Evolutionary conservation across 2,329 filamentous ascomycete species (phyloP), one percentile per base, ranked within the genome.

Genomic region (Metarhizium album): DNA sequence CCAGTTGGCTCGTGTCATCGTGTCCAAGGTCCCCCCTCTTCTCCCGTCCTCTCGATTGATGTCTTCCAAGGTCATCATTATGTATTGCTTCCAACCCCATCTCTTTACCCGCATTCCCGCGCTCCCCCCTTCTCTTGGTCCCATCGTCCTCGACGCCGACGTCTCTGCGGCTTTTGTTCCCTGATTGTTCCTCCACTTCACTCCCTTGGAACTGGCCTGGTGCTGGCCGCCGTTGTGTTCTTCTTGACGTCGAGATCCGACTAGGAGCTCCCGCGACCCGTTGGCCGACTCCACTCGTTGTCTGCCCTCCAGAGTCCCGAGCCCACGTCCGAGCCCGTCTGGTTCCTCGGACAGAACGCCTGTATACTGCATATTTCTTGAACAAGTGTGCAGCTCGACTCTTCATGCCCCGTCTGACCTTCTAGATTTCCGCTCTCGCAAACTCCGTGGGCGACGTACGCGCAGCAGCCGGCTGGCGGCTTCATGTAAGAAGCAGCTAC

Each of bases 401-500:
- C 45, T 24, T 24, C 29, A 47, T 37, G 27, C n/a, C 16, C 18
- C 24, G 16, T 35, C 45, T 31, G 45, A 35, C 33, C 16, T 18
- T 24, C 16, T 23, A 42, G 29, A 24, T 47, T 23, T 24, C 27
- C n/a, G 22, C 33, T 18, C 13, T 20, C 4, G 33, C 46, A 4
- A 23, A 18, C 14, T 31, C 24, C 43, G 20, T 48, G 14, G 18
- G 40, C 42, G 42, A 38, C 20, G 18, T 43, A 40, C 37, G 40
- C 40, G 45, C 52, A 53, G 54, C 54, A 52, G 54, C 57, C 54
- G 54, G 33, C 58, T 53, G 55, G 57, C 54, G 53, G 58, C 58
- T 54, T 57, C 58, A 60, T 54, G 37, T 46, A 50, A n/a, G 58
- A 59, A 61, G 62, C 63, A 60, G 52, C 58, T 55, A 53, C 53